These are phyloP conservation scores for Prunus campanulata DNA, from an alignment of 306 rosid species.

Conservation along the genomic window DNA sequence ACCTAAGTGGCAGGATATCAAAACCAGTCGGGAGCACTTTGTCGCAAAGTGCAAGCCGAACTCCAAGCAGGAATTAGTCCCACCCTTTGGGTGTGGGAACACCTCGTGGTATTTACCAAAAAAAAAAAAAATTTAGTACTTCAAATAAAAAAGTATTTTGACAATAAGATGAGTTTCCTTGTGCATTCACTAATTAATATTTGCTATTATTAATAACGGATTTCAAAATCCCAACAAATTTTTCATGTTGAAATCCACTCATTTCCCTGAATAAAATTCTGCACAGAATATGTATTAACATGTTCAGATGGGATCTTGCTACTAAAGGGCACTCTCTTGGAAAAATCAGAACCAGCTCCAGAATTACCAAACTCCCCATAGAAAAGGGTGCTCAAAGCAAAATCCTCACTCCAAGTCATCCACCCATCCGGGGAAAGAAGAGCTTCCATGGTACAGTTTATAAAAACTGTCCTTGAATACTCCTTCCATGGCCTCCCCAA, in stretches of 20 bases:
- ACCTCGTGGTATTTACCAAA: no score
- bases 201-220: no score
- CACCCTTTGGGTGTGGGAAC: no score
- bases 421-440: slow-evolving; percentile 58
- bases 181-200: no score
- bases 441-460: slow-evolving; percentile 43
- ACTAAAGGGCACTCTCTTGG: slow-evolving; percentile 64
- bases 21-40: no score
- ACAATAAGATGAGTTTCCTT: no score
- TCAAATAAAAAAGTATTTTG: no score
- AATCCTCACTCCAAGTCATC: slow-evolving; percentile 70
- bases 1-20: no score
- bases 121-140: no score
- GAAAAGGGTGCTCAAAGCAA: slow-evolving; percentile 65
- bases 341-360: slow-evolving; percentile 44
- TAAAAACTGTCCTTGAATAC: slow-evolving; percentile 68
- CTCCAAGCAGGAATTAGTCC: no score
- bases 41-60: no score
- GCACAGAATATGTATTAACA: slow-evolving; percentile 44
- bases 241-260: slow-evolving; percentile 46
- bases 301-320: slow-evolving; percentile 54
- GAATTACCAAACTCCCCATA: slow-evolving; percentile 68
- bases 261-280: slow-evolving; percentile 82
- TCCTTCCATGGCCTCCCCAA: slow-evolving; percentile 98
- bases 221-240: no score